Evolutionary conservation across 2,329 filamentous ascomycete species (phyloP).

Genomic region (Furcasterigmium sp.): DNA sequence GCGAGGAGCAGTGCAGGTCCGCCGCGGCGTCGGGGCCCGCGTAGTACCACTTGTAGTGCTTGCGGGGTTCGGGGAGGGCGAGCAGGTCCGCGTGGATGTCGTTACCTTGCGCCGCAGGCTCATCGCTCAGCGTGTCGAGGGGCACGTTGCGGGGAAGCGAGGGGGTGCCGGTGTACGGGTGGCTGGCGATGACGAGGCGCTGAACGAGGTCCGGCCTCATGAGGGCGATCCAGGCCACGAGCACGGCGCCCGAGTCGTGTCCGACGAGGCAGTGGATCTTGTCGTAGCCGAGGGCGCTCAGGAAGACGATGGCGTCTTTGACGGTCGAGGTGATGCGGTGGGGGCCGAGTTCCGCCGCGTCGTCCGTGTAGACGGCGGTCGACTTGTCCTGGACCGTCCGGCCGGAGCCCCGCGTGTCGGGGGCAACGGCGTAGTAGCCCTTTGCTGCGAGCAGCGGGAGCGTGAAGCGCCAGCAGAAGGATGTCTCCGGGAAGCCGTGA

Average conservation of each 20-base stretch:
- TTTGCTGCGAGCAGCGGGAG: conserved; percentile 51
- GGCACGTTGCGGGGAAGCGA: conserved; percentile 32
- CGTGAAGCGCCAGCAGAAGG: conserved; percentile 64
- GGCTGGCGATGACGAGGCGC: conserved; percentile 57
- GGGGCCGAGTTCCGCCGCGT: neutral
- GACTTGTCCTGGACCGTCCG: conserved; percentile 36
- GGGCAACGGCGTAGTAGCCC: conserved; percentile 62
- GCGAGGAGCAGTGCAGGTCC: neutral
- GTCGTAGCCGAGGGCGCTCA: conserved; percentile 55
- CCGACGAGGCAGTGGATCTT: conserved; percentile 55
- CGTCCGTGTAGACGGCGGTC: conserved; percentile 29
- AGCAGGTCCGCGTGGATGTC: conserved; percentile 54
- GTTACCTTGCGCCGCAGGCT: no score
- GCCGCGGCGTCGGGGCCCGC: conserved; percentile 43
- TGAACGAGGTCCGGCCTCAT: conserved; percentile 61
- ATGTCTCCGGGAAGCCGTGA: conserved; percentile 65
- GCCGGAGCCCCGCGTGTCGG: conserved; percentile 64
- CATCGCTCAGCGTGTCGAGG: neutral
- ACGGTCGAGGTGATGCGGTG: conserved; percentile 42
- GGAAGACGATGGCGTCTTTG: conserved; percentile 56
- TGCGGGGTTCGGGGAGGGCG: conserved; percentile 48
- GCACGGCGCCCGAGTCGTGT: conserved; percentile 62
- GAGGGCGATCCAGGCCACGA: conserved; percentile 52
- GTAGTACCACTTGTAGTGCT: conserved; percentile 68
- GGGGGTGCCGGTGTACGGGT: conserved; percentile 54